Base-by-base conservation (phyloP, 805 yeast species). In the Candida silvicultrix region DNA sequence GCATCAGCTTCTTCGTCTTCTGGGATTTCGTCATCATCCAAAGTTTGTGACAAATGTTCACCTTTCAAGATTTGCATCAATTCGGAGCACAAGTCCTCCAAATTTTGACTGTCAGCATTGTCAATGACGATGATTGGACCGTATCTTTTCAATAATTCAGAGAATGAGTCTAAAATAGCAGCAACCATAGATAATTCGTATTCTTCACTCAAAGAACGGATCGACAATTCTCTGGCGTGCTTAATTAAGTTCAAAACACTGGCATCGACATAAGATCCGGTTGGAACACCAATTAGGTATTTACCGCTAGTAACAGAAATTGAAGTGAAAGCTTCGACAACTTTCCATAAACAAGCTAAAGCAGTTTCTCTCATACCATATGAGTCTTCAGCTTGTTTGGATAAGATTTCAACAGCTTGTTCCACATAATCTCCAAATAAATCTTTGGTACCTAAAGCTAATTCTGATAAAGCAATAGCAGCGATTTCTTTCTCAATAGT, bases 401-500 rank as follows among this genome's bases (percentile, higher is more conserved):
- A 68, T 53, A 88, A 73, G 19, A 80, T 74, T 51, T 75, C 73
- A 56, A 85, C 68, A 22, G 89, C 75, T 47, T 80, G 69, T 63
- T 87, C 89, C 49, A 89, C 84, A 59, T 81, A 89, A 58, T 81
- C 81, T 59, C 82, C 77, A 68, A 92, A 89, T 45, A 81, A 81
- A 48, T 78, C 82, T 60, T 89, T 85, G 42, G 96, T 86, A 57
- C 95, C 97, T 45, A 77, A 67, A 44, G 96, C 96, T 63, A 90
- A 78, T 63, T 94, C 98, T 42, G 87, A 80, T 55, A 89, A 69
- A 8, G 96, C 94, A 59, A 89, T 88, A 40, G 90, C 77, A n/a
- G 96, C 96, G 54, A 89, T 87, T 70, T 90, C 97, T 69, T 92
- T 92, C 70, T 92, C 99, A 57, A 87, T 84, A 54, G 97, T 88